phyloP scores from a whole-genome alignment of 306 rosid genomes.

The Biancaea sappan region DNA sequence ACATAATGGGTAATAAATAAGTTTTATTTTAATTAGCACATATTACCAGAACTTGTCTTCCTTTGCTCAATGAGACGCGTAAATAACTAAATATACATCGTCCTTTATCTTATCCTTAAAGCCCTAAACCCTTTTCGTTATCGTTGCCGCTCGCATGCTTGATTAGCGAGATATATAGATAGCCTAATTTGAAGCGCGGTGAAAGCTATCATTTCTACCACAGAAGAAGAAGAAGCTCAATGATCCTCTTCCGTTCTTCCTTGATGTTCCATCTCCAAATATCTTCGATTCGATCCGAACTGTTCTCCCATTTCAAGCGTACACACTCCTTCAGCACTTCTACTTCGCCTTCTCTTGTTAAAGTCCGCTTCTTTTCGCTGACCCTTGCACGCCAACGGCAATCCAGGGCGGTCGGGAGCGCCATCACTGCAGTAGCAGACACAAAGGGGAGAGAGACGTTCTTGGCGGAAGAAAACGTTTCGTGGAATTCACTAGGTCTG shows the following conservation, averaged over 20 bases:
- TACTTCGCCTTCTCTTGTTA: conserved; percentile 34
- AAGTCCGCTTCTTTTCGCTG: conserved; percentile 42
- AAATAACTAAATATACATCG: too few relatives aligned
- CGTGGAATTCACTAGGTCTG: conserved; percentile 77
- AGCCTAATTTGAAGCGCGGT: neutral
- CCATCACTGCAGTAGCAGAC: conserved; percentile 38
- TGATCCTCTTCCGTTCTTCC: conserved; percentile 64
- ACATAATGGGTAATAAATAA: too few relatives aligned
- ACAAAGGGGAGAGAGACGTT: conserved; percentile 67
- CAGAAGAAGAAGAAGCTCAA: conserved; percentile 27
- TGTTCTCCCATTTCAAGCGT: conserved; percentile 53
- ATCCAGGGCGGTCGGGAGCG: conserved; percentile 40
- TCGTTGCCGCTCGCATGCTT: neutral
- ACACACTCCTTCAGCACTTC: conserved; percentile 38
- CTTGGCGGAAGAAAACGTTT: conserved; percentile 70
- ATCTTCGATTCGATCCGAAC: conserved; percentile 49
- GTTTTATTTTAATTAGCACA: too few relatives aligned
- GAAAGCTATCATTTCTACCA: neutral
- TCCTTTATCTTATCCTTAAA: neutral
- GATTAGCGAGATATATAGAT: too few relatives aligned
- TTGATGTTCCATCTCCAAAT: conserved; percentile 49
- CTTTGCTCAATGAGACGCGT: too few relatives aligned
- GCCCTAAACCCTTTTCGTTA: conserved; percentile 30
- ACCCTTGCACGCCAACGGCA: conserved; percentile 37
- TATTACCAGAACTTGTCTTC: too few relatives aligned